Evolutionary conservation across 108 stramenopile genomes (phyloP), one percentile per base, ranked within the genome.

Genomic region (Fistulifera pelliculosa): DNA sequence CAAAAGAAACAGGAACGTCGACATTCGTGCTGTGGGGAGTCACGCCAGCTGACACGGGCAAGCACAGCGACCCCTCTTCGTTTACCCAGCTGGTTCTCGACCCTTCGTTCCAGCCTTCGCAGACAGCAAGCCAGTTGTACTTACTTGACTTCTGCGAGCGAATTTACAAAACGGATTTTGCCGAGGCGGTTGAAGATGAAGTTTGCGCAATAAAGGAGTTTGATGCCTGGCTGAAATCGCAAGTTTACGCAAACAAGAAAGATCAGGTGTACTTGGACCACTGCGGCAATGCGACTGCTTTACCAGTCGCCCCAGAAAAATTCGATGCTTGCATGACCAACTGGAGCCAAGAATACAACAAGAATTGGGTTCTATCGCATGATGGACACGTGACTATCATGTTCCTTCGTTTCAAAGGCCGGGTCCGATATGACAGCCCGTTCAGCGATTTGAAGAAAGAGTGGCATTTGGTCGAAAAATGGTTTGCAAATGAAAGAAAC

Each of bases 201-300:
- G 69, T 61, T 49, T 80, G 79, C 69, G 47, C 74, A 0, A 66
- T 80, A 22, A 72, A 73, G 24, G 7, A 15, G 4, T 80, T 80
- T 47, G 65, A 69, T 42, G 17, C 23, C 0, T 80, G 79, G 79
- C 38, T 80, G 19, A 17, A 66, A 23, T 60, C 61, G 4, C 59
- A 75, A 31, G 47, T 54, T 8, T 45, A 40, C 18, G 42, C 38
- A n/a, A 59, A 41, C 22, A 18, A 19, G 3, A 19, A 6, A n/a
- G 26, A 52, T 43, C 58, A 58, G n/a, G 38, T 52, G 15, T 80
- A 75, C 47, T 45, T 43, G 4, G 21, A 51, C 13, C 45, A 73
- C 40, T 80, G 79, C 35, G 59, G 61, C 26, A 68, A 69, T 12
- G 74, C 79, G 14, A 41, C 19, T 12, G 44, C 47, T 10, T 27